Evolutionary conservation across 2,329 filamentous ascomycete genomes (phyloP).

Genomic region (Pseudopyricularia cyperi): DNA sequence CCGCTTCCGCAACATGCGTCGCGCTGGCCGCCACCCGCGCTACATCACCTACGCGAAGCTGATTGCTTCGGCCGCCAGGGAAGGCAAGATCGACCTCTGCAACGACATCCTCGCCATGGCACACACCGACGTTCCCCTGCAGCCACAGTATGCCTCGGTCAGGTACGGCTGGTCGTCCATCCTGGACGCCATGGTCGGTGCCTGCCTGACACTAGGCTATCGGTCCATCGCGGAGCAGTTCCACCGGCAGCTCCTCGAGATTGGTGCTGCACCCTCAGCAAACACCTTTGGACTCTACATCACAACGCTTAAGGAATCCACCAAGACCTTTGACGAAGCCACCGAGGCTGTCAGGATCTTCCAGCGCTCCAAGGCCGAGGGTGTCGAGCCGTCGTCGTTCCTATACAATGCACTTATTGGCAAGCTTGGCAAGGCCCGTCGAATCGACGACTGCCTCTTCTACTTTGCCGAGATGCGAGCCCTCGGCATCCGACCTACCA

Average conservation of each 20-base stretch:
- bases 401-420: constrained; percentile 97
- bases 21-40: constrained; percentile 77
- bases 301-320: constrained; percentile 94
- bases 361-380: constrained; percentile 81
- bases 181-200: constrained; percentile 90
- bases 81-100: constrained; percentile 68
- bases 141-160: constrained; percentile 73
- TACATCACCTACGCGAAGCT: constrained; percentile 97
- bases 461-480: constrained; percentile 97
- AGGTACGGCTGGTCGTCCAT: constrained; percentile 95
- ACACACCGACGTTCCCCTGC: constrained; percentile 72
- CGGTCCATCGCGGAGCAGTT: constrained; percentile 71
- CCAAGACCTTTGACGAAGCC: constrained; percentile 95
- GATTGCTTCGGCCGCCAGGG: constrained; percentile 78
- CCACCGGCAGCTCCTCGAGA: constrained; percentile 81
- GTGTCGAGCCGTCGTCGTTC: constrained; percentile 92
- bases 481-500: constrained; percentile 85
- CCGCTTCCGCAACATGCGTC: constrained; percentile 86
- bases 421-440: constrained; percentile 93
- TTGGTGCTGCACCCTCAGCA: constrained; percentile 83
- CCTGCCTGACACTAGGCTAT: constrained; percentile 72
- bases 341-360: constrained; percentile 97
- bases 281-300: constrained; percentile 99
- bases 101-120: constrained; percentile 85
- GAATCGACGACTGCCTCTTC: constrained; percentile 94